Percentiles rank a stretch among this genome's conserved stretches.
phyloP scores from a whole-genome alignment of 768 basidiomycete genomes.

The Lepiota brunneoincarnata region DNA sequence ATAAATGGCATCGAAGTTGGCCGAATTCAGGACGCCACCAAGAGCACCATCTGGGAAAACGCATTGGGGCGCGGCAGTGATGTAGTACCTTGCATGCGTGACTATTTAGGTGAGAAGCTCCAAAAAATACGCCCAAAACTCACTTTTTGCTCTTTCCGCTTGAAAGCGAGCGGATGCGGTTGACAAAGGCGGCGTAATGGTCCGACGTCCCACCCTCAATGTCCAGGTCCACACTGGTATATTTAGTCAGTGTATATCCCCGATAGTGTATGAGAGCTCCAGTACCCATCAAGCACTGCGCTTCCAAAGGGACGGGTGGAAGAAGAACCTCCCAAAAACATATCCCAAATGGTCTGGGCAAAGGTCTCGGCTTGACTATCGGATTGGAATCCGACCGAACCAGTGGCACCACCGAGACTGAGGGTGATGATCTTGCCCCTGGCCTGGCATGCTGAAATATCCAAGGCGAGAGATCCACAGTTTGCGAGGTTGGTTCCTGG shows the following conservation, averaged over 20 bases:
- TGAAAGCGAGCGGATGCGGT: conserved; percentile 49
- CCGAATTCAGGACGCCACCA: conserved; percentile 55
- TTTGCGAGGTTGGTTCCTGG: conserved; percentile 61
- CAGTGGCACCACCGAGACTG: conserved; percentile 61
- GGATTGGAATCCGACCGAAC: conserved; percentile 56
- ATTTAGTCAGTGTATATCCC: neutral
- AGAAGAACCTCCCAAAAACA: conserved; percentile 59
- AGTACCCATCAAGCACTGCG: conserved; percentile 70
- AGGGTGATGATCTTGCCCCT: conserved; percentile 61
- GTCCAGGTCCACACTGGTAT: conserved; percentile 60
- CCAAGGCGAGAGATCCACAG: conserved; percentile 56
- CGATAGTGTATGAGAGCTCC: conserved; percentile 5
- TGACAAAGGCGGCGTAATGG: conserved; percentile 54
- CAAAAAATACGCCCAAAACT: conserved; percentile 1
- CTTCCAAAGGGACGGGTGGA: conserved; percentile 67
- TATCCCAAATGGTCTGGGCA: conserved; percentile 68
- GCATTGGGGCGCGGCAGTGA: conserved; percentile 66
- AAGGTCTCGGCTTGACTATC: conserved; percentile 56
- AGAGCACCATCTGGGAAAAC: conserved; percentile 67
- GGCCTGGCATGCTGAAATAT: conserved; percentile 63
- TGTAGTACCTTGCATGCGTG: conserved; percentile 46
- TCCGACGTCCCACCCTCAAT: conserved; percentile 64
- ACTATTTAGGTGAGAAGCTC: neutral
- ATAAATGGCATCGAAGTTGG: conserved; percentile 69
- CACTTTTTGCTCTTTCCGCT: conserved; percentile 53